phyloP scores from a whole-genome alignment of 1,284 basidiomycete genomes.

The Boletus semigastroideus region DNA sequence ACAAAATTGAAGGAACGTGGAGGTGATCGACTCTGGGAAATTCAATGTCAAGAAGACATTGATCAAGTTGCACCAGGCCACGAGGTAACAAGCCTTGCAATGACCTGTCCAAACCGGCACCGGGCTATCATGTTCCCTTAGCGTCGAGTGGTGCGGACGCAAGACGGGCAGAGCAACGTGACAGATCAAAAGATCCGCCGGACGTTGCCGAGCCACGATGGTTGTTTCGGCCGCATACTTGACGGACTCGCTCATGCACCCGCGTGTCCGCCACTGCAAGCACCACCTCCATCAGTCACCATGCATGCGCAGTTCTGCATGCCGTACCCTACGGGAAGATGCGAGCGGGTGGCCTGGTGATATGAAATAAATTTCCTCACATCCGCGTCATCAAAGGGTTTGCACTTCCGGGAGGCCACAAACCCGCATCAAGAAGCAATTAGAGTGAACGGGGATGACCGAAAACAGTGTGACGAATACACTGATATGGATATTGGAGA shows the following conservation, averaged over 20 bases:
- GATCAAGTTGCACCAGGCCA: slow-evolving; percentile 15
- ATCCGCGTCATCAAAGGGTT: slow-evolving; percentile 10
- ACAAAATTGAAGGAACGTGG: slow-evolving; percentile 9
- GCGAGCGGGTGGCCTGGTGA: slow-evolving; percentile 18
- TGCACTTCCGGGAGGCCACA: slow-evolving; percentile 8
- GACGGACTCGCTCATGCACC: slow-evolving; percentile 13
- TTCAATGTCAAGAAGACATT: slow-evolving; percentile 9
- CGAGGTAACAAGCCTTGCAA: slow-evolving; percentile 23
- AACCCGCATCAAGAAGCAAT: slow-evolving; percentile 16
- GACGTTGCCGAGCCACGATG: slow-evolving; percentile 26
- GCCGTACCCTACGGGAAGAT: slow-evolving; percentile 28
- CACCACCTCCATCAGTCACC: slow-evolving; percentile 32
- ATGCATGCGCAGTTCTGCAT: slow-evolving; percentile 24
- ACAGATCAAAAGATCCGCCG: slow-evolving; percentile 24
- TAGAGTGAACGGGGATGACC: slow-evolving; percentile 7
- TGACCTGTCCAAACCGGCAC: slow-evolving; percentile 8
- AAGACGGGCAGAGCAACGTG: slow-evolving; percentile 15
- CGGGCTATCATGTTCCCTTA: slow-evolving; percentile 9
- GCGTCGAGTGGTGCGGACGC: slow-evolving; percentile 20
- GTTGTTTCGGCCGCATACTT: slow-evolving; percentile 10
- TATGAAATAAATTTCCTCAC: slow-evolving; percentile 18
- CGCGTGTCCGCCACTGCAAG: slow-evolving; percentile 24
- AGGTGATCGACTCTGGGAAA: slow-evolving; percentile 5
- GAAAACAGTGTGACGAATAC: not conserved
- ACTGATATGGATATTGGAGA: slow-evolving; percentile 10